phyloP scores from a whole-genome alignment of 768 basidiomycete genomes.

The Termitomyces titanicus region DNA sequence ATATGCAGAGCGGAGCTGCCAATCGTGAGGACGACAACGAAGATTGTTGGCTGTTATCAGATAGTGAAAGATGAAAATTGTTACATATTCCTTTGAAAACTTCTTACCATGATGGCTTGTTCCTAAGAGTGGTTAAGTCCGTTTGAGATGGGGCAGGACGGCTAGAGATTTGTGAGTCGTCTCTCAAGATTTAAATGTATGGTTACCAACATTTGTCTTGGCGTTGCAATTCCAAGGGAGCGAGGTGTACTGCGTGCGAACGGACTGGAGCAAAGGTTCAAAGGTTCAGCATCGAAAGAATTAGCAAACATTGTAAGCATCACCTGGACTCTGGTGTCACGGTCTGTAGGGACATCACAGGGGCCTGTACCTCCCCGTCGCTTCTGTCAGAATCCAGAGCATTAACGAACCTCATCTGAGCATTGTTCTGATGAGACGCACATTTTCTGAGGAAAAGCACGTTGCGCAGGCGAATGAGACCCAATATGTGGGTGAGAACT shows the following conservation, averaged over 20 bases:
- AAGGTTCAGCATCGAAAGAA: constrained; percentile 1
- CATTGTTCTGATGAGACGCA: constrained; percentile 1
- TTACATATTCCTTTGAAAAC: neutral
- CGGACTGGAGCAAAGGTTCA: constrained; percentile 8
- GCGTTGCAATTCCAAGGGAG: constrained; percentile 23
- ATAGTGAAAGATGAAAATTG: neutral
- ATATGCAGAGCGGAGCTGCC: constrained; percentile 24
- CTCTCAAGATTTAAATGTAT: neutral
- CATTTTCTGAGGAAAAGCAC: constrained; percentile 11
- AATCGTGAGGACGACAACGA: constrained; percentile 10
- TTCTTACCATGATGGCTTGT: constrained; percentile 16
- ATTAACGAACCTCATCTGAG: neutral
- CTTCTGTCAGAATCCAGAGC: constrained; percentile 12
- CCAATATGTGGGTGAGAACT: constrained; percentile 9
- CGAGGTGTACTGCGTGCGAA: constrained; percentile 20
- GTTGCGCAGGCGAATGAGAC: constrained; percentile 12
- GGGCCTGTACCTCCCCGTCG: constrained; percentile 17
- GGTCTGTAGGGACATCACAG: constrained; percentile 29
- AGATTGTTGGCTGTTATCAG: constrained; percentile 19
- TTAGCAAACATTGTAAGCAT: neutral
- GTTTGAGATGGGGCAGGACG: constrained; percentile 5
- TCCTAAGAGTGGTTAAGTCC: constrained; percentile 26
- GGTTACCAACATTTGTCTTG: constrained; percentile 22
- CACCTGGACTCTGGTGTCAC: constrained; percentile 48
- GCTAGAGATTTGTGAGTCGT: constrained; percentile 2